Evolutionary conservation across 768 basidiomycete species (phyloP), one percentile per base, ranked within the genome.

Genomic region (Suillus subaureus): DNA sequence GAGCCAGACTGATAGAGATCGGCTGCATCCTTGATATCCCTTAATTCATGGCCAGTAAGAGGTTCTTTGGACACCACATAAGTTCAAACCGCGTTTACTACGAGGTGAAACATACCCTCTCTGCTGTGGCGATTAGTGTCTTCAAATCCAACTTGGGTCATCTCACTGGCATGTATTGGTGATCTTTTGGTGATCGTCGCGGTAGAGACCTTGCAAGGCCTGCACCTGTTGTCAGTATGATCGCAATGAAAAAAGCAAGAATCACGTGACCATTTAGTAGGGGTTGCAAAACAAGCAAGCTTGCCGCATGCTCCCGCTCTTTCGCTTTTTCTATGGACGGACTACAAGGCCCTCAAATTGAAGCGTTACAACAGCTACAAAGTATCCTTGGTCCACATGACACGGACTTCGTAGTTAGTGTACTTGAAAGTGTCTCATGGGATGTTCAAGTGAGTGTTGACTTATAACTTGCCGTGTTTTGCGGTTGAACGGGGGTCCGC

Each of bases 1-100:
- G 91, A 86, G 63, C 82, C 89, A 0, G 93, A 95, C 70, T 85
- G 83, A 74, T 88, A 94, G 26, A 94, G 79, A 64, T 92, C 86
- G 28, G 84, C 82, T 18, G 90, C 90, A 67, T 92, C 92, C 72
- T 89, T 90, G 67, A 95, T 88, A 7, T 76, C 78, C 63, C 87
- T 82, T 54, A 95, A 79, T 74, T 95, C 92, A 65, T 87, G 84
- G 55, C 89, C 89, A 21, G 87, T 87, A 18, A 90, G 89, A 4
- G 88, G 85, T 68, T 84, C 58, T 85, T 60, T 80, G 81, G 37
- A 37, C 21, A 56, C 31, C 15, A 60, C 28, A 60, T 60, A 42
- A 60, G 26, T 15, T 26, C 58, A 21, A 18, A 42, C 11, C 1
- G 9, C 26, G 7, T 58, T 40, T 58, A 23, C 40, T 28, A 13